phyloP scores from a whole-genome alignment of 345 rosid genomes.

The Populus euphratica region DNA sequence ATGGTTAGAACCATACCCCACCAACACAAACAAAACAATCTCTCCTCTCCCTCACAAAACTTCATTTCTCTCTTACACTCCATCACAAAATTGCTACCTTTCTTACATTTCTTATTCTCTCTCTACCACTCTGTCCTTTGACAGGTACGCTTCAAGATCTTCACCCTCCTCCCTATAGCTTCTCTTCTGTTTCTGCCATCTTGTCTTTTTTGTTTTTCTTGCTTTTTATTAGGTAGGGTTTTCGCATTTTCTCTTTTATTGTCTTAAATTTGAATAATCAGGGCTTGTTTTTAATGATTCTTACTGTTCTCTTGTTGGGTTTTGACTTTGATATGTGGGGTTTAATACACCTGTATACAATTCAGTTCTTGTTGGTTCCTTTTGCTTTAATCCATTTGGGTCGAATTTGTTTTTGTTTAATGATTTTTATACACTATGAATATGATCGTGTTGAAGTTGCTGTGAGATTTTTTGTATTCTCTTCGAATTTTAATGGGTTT shows the following conservation, averaged over 20 bases:
- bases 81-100: background rate
- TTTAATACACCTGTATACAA: background rate
- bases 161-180: background rate
- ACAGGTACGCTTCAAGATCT: slow-evolving; percentile 12
- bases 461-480: background rate
- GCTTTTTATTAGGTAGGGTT: background rate
- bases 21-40: background rate
- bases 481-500: background rate
- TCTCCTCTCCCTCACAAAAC: background rate
- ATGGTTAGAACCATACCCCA: background rate
- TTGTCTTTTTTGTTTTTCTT: background rate
- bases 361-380: background rate
- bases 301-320: background rate
- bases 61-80: background rate
- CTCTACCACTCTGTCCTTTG: background rate
- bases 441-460: background rate
- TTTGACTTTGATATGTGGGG: background rate
- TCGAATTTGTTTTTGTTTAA: background rate
- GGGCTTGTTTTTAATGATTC: background rate
- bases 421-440: background rate
- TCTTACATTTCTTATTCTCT: background rate
- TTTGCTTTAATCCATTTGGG: background rate
- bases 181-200: background rate
- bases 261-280: background rate
- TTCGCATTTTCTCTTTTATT: background rate